Percentiles rank a stretch among this genome's conserved stretches.
Conservation (phyloP, 2,329 filamentous ascomycete genomes). For the Fusarium miscanthi region DNA sequence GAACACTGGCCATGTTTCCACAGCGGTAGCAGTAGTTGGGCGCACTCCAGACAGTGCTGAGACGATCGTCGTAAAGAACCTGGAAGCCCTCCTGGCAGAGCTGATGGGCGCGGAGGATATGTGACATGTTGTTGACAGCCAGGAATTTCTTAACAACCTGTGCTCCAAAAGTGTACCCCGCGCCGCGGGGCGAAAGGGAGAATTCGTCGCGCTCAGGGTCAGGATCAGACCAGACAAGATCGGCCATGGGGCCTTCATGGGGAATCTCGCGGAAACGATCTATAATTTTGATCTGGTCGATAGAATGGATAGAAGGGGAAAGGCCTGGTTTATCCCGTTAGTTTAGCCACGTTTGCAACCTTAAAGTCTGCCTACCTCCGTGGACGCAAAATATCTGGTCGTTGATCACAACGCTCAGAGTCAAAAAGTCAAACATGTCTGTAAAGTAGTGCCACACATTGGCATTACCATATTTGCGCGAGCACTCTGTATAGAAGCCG, state of each 20-base stretch:
- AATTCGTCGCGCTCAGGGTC: constrained; percentile 98
- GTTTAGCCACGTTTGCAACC: not conserved
- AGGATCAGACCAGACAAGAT: constrained; percentile 97
- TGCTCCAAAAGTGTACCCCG: constrained; percentile 96
- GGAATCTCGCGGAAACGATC: constrained; percentile 98
- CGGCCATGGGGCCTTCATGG: constrained; percentile 99
- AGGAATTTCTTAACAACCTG: constrained; percentile 99
- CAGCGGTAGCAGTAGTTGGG: constrained; percentile 97
- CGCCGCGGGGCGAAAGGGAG: constrained; percentile 89
- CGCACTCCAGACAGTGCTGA: constrained; percentile 98
- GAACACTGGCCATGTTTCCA: constrained; percentile 95
- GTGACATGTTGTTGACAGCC: constrained; percentile 96
- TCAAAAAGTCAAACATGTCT: constrained; percentile 99
- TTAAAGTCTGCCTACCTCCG: constrained; percentile 67
- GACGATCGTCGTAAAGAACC: constrained; percentile 91
- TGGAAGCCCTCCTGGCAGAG: constrained; percentile 98
- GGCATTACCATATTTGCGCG: constrained; percentile 96
- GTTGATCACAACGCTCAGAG: constrained; percentile 96
- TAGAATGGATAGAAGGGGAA: constrained; percentile 92
- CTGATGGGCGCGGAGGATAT: constrained; percentile 97
- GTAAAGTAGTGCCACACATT: constrained; percentile 99
- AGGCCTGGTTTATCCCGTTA: constrained; percentile 63
- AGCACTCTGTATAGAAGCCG: constrained; percentile 98
- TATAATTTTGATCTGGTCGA: constrained; percentile 99
- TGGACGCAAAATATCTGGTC: constrained; percentile 99